Evolutionary conservation across 2,329 filamentous ascomycete species (phyloP).

Genomic region (Xylariaceae sp.): DNA sequence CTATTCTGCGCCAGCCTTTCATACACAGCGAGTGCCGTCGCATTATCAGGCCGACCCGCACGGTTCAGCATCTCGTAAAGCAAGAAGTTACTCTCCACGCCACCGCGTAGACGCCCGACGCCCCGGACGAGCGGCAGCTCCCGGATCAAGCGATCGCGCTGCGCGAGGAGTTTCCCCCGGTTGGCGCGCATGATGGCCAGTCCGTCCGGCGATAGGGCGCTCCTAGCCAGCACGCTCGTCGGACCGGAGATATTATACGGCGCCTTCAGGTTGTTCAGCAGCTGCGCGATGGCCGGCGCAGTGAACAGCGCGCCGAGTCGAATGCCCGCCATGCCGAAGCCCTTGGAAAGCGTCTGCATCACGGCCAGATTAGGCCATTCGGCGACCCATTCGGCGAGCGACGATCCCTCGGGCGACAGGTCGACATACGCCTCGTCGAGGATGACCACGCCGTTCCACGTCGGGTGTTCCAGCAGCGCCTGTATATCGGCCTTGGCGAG

Average conservation of each 20-base stretch:
- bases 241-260: slow-evolving; percentile 93
- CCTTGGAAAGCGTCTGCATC: slow-evolving; percentile 98
- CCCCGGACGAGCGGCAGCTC: slow-evolving; percentile 72
- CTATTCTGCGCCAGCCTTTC: slow-evolving; percentile 75
- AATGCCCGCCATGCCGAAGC: slow-evolving; percentile 92
- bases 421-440: slow-evolving; percentile 96
- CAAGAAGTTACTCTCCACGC: slow-evolving; percentile 78
- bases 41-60: slow-evolving; percentile 70
- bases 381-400: slow-evolving; percentile 82
- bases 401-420: slow-evolving; percentile 73
- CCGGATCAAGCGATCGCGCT: slow-evolving; percentile 68
- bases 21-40: slow-evolving; percentile 72
- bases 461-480: slow-evolving; percentile 72
- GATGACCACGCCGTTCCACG: slow-evolving; percentile 91
- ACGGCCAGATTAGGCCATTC: slow-evolving; percentile 96
- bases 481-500: slow-evolving; percentile 70
- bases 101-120: slow-evolving; percentile 75
- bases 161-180: slow-evolving; percentile 61
- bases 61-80: slow-evolving; percentile 80
- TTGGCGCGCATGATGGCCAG: slow-evolving; percentile 68
- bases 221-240: slow-evolving; percentile 72
- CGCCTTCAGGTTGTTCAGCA: slow-evolving; percentile 90
- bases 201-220: slow-evolving; percentile 63
- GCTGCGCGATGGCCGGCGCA: slow-evolving; percentile 62
- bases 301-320: slow-evolving; percentile 83